Conservation (phyloP, 202 grass and related monocot species). For the Schoenoplectus tabernaemontani region DNA sequence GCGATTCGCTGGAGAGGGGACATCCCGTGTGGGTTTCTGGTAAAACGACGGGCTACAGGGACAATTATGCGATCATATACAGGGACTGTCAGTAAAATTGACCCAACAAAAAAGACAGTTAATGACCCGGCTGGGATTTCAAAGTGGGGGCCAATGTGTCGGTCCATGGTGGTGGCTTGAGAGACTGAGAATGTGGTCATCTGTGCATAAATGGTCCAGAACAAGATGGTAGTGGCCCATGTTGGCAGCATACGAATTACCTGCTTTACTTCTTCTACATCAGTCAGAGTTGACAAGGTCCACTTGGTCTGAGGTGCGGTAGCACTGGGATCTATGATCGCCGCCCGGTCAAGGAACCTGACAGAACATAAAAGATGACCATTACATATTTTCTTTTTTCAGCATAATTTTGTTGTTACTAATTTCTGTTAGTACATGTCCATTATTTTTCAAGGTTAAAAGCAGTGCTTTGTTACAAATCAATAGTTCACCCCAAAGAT, state of each 20-base stretch:
- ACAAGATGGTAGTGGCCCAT: conserved; percentile 70
- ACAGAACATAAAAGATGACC: not conserved
- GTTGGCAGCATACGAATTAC: conserved; percentile 65
- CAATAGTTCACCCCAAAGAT: not conserved
- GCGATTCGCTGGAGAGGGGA: conserved; percentile 53
- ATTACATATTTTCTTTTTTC: not conserved
- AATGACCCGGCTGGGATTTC: conserved; percentile 57
- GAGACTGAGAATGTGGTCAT: conserved; percentile 85
- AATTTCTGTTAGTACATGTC: not conserved
- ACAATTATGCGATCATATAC: conserved; percentile 53
- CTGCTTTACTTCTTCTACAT: conserved; percentile 82
- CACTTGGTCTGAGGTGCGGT: conserved; percentile 7
- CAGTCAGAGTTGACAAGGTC: conserved; percentile 46
- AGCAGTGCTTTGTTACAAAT: not conserved
- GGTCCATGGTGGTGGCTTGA: conserved; percentile 53
- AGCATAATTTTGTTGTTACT: not conserved
- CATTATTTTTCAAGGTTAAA: not conserved
- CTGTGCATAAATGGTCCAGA: conserved; percentile 84
- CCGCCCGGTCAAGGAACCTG: conserved; percentile 59
- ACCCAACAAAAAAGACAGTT: conserved; percentile 66
- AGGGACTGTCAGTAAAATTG: conserved; percentile 67
- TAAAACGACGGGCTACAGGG: conserved; percentile 31
- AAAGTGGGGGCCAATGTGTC: conserved; percentile 39
- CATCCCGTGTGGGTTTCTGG: conserved; percentile 38
- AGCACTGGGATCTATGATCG: conserved; percentile 22